Conservation (phyloP, 352 stramenopile genomes). For the Aphanomyces euteiches region DNA sequence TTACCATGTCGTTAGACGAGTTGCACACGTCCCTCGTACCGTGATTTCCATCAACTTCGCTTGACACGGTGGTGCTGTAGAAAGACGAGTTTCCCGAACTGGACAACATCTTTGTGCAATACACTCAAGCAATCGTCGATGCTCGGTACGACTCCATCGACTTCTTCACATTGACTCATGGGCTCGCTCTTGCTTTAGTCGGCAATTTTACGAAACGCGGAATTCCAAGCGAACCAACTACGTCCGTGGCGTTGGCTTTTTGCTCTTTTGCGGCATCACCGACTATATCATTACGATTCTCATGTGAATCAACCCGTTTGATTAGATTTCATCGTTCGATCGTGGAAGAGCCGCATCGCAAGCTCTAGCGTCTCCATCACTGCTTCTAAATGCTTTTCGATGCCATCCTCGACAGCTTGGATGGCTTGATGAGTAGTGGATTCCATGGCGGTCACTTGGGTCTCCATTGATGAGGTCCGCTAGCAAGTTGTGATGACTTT, state of each 20-base stretch:
- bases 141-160: not conserved
- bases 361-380: not conserved
- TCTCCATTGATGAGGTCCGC: not conserved
- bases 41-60: too few species aligned
- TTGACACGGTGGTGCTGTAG: not conserved
- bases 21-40: not conserved
- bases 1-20: slow-evolving; percentile 1
- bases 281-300: slow-evolving; percentile 6
- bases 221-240: slow-evolving; percentile 14
- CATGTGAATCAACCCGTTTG: not conserved
- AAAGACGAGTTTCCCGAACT: slow-evolving; percentile 12
- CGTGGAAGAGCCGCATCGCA: not conserved
- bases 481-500: not conserved
- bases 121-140: slow-evolving; percentile 14
- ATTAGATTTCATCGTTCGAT: not conserved
- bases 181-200: not conserved
- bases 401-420: not conserved
- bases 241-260: slow-evolving; percentile 4
- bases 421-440: not conserved
- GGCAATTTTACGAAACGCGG: slow-evolving; percentile 18
- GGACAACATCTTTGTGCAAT: slow-evolving; percentile 5
- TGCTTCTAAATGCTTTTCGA: not conserved
- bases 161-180: not conserved
- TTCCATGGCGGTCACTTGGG: not conserved
- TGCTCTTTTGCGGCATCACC: slow-evolving; percentile 16